Base-by-base conservation (phyloP, 345 rosid genomes). In the Angophora floribunda region DNA sequence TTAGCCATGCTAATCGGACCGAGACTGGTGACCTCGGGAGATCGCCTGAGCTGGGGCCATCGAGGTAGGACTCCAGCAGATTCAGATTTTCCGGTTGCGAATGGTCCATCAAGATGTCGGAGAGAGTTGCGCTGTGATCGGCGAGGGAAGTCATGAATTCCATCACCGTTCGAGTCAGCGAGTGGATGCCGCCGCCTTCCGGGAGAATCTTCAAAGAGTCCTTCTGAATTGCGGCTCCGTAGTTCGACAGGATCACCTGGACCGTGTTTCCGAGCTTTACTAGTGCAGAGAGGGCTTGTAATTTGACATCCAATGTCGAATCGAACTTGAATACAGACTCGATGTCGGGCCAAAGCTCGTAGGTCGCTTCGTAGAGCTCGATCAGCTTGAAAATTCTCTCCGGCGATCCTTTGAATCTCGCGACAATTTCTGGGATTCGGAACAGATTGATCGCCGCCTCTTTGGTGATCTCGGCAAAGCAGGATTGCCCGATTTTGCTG, bases 401-500 rank as follows among this genome's bases (percentile, higher is more conserved):
- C 4, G 87, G 88, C 9, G 88, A 45, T 53, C 88, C 88, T 91
- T 92, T 92, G 84, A 30, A 36, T 87, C 86, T 92, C 15, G 90
- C 92, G 14, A 92, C 47, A 11, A 86, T 87, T 51, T 90, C 92
- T 4, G 93, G 94, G 90, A 91, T 89, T 78, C 51, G 87, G 65
- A 93, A 87, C 16, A 91, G 88, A 84, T 78, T 87, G 8, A 44
- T 86, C 45, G 93, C 93, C 47, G 88, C 89, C 53, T 89, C 92
- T 89, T 89, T 89, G 32, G 89, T 89, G n/a, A 92, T 91, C 82
- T 93, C 93, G n/a, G 89, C 44, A 85, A 91, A 92, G 86, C 94
- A 92, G 6, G 91, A 85, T 51, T 92, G 92, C 89, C 89, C 90
- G 55, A 87, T 85, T 7, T 86, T 44, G 75, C 85, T 59, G 79